Percentiles rank a stretch among this genome's conserved stretches.
phyloP scores from a whole-genome alignment of 2,329 filamentous ascomycete species.

The Microsporum audouinii region DNA sequence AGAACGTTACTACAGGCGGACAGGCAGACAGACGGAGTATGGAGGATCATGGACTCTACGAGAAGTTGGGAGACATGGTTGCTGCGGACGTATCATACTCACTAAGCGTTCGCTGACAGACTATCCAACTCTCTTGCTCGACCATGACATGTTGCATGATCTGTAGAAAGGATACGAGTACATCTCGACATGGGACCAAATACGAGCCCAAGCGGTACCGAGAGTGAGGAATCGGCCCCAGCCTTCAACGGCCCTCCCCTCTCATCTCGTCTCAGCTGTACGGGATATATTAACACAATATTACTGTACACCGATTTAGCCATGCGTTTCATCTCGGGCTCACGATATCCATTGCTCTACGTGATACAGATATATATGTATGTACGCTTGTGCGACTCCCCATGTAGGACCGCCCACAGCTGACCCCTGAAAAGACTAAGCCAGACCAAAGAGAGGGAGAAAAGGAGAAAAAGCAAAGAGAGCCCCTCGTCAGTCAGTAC shows the following conservation, averaged over 20 bases:
- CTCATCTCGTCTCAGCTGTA: neutral
- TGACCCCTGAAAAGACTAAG: neutral
- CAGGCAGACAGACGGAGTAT: too few relatives aligned
- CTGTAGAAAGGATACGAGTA: neutral
- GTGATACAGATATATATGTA: neutral
- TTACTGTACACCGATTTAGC: neutral
- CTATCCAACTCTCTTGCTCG: neutral
- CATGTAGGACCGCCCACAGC: neutral
- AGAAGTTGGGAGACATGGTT: neutral
- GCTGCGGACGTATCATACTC: neutral
- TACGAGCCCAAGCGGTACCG: neutral
- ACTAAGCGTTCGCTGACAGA: neutral
- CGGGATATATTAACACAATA: neutral
- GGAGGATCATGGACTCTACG: too few relatives aligned
- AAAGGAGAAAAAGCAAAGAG: neutral
- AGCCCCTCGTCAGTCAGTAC: neutral
- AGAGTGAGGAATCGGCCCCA: neutral
- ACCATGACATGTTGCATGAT: neutral
- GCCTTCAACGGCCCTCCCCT: neutral
- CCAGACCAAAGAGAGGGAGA: neutral
- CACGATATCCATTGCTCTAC: neutral
- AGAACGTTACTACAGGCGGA: too few relatives aligned
- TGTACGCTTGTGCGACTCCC: neutral
- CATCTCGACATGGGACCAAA: neutral
- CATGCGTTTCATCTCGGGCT: neutral